Evolutionary conservation across 169 alveolate species (phyloP).

Genomic region (Perkinsus chesapeaki): DNA sequence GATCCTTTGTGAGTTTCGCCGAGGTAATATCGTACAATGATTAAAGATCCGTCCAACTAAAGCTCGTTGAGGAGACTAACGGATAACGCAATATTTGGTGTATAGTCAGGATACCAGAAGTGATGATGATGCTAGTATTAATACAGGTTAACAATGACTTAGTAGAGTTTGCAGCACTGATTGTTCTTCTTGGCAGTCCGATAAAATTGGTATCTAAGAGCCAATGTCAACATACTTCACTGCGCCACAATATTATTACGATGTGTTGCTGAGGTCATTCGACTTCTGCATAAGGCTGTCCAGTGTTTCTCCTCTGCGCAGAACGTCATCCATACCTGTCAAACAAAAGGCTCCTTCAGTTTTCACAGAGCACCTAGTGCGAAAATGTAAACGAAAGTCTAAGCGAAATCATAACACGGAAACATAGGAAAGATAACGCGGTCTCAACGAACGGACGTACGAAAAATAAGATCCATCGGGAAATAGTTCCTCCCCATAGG

Average conservation of each 20-base stretch:
- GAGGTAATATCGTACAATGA: no score
- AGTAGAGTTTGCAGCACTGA: slow-evolving; percentile 76
- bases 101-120: neutral
- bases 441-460: no score
- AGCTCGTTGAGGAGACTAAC: no score
- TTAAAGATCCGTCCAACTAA: no score
- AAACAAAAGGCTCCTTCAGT: neutral
- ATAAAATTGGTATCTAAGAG: slow-evolving; percentile 58
- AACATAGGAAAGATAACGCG: no score
- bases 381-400: slow-evolving; percentile 2
- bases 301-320: slow-evolving; percentile 86
- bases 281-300: slow-evolving; percentile 84
- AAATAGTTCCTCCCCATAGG: no score
- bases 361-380: neutral
- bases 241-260: slow-evolving; percentile 30
- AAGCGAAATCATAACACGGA: no score
- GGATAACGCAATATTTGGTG: neutral
- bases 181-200: slow-evolving; percentile 79
- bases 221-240: neutral
- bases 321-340: slow-evolving; percentile 52
- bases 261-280: slow-evolving; percentile 70
- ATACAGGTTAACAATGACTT: slow-evolving; percentile 5
- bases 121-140: neutral
- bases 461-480: no score
- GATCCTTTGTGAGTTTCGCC: no score